Percentiles rank a stretch among this genome's conserved stretches.
phyloP scores from a whole-genome alignment of 1,139 yeast genomes.

The Suhomyces bolitotheri region DNA sequence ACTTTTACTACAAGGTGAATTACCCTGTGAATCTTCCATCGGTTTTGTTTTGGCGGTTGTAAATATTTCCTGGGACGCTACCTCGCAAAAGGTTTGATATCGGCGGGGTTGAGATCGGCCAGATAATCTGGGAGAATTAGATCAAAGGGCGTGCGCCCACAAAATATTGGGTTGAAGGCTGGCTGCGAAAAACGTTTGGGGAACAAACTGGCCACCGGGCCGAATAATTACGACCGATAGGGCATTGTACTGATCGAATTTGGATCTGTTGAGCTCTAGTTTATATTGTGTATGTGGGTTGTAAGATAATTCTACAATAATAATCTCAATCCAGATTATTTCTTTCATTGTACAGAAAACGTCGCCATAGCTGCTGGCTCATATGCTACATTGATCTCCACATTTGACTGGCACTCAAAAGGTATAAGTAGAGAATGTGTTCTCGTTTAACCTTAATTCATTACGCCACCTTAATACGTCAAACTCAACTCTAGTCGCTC shows the following conservation, averaged over 20 bases:
- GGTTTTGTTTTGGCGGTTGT: too few species aligned
- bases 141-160: background rate
- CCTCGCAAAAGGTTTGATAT: too few species aligned
- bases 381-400: background rate
- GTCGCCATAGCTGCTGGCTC: background rate
- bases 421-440: conserved; percentile 6
- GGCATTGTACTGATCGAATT: conserved; percentile 5
- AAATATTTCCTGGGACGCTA: too few species aligned
- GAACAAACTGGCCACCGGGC: background rate
- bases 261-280: too few species aligned
- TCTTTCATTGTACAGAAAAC: background rate
- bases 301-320: too few species aligned
- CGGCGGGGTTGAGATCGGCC: too few species aligned
- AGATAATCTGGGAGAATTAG: too few species aligned
- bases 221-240: conserved; percentile 4
- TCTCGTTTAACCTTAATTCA: background rate
- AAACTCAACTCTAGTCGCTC: conserved; percentile 5
- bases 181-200: conserved; percentile 1
- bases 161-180: conserved; percentile 1
- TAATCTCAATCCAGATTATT: background rate
- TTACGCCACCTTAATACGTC: background rate
- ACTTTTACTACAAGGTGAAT: too few species aligned
- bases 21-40: too few species aligned
- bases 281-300: background rate
- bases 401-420: background rate